Evolutionary conservation across 768 basidiomycete genomes (phyloP), one percentile per base, ranked within the genome.

Genomic region (Mycena capillaripes): DNA sequence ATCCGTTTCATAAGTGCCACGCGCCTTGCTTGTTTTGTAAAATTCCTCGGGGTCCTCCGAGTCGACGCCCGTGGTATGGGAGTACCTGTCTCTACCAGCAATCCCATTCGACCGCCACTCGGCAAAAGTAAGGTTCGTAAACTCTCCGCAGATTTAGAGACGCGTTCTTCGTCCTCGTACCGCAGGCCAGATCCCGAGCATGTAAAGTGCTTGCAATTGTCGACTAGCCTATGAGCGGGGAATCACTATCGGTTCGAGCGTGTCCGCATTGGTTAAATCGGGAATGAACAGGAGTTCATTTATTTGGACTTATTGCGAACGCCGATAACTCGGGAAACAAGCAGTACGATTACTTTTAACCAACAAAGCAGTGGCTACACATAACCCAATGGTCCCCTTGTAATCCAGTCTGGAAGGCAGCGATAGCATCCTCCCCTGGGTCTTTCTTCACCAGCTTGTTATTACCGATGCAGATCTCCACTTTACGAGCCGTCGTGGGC

Each of bases 101-200:
- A 74, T 74, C 10, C 69, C 73, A 63, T 71, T 42, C 69, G 40
- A 12, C 67, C 73, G 48, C 66, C 61, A 57, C 38, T 68, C 14
- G 73, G 73, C 23, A 74, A 38, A 12, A 71, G 66, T 32, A 74
- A 60, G 9, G 53, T 52, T 3, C 69, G 69, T 7, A 74, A 42
- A 71, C 42, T 68, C 2, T 74, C 73, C 5, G 66, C 50, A 3
- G n/a, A n/a, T n/a, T n/a, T n/a, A n/a, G 73, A 48, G 34, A 74
- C 73, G 60, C 73, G 73, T 53, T 74, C 73, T 63, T 74, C 59
- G 27, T 53, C 61, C 27, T 74, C 73, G 40, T 74, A 71, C 5
- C 42, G 69, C 36, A 74, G 34, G 16, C 73, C 73, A 10, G 69
- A 57, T 2, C 73, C 73, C 14, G 66, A 50, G 57, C 69, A 71